A percentile compares a stretch with the other conserved stretches of the same genome.
Conservation (phyloP, 2,329 filamentous ascomycete genomes). For the Colletotrichum incanum region DNA sequence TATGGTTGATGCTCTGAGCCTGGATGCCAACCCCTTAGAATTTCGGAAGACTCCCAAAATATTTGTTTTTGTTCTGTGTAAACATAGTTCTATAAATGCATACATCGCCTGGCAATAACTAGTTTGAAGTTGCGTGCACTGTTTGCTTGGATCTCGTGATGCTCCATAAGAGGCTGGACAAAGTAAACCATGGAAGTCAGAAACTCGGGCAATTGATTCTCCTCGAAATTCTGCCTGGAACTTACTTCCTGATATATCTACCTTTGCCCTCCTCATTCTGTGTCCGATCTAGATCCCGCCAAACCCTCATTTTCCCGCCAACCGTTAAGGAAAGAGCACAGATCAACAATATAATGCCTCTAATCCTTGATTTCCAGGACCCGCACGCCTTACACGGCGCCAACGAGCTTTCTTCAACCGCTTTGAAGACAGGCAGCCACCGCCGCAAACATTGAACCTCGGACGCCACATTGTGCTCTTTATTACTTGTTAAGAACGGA, state of each 20-base stretch:
- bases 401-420: neutral
- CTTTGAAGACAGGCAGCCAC: neutral
- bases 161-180: no score
- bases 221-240: no score
- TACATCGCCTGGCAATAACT: neutral
- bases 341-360: neutral
- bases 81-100: neutral
- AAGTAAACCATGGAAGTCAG: no score
- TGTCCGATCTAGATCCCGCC: neutral
- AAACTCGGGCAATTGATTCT: no score
- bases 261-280: neutral
- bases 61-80: neutral
- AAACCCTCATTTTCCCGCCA: neutral
- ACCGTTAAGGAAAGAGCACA: neutral
- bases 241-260: no score
- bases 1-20: no score
- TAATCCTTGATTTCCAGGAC: neutral
- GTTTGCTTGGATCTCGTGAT: no score
- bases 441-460: neutral
- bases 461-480: no score
- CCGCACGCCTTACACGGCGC: neutral
- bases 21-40: no score
- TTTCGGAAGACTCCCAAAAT: neutral
- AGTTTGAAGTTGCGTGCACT: no score
- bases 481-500: slow-evolving; percentile 41